Percentiles rank a stretch among this genome's conserved stretches.
These are phyloP conservation scores for Irpex sp. DNA, from an alignment of 1,284 basidiomycete species.

Conservation along the genomic window DNA sequence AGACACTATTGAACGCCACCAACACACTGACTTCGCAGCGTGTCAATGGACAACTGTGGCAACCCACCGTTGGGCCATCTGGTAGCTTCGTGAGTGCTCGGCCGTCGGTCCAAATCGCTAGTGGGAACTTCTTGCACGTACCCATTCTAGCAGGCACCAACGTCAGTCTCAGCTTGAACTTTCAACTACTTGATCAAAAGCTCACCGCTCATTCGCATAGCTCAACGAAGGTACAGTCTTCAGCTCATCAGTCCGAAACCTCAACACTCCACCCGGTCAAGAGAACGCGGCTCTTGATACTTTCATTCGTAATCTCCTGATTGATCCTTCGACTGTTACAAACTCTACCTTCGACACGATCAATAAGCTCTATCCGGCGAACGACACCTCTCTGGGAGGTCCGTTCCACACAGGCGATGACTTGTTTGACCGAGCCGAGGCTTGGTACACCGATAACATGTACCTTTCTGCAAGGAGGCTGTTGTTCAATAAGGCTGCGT, in stretches of 20 bases:
- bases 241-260: conserved; percentile 30
- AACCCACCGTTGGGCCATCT: conserved; percentile 47
- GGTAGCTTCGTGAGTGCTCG: conserved; percentile 46
- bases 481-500: conserved; percentile 42
- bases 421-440: conserved; percentile 46
- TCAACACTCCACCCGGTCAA: conserved; percentile 30
- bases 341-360: conserved; percentile 33
- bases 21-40: conserved; percentile 40
- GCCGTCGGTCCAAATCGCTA: conserved; percentile 41
- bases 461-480: conserved; percentile 43
- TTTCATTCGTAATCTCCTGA: conserved; percentile 41
- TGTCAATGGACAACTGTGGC: conserved; percentile 53
- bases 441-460: conserved; percentile 56
- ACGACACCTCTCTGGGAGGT: conserved; percentile 40
- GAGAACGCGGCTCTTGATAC: conserved; percentile 37
- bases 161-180: conserved; percentile 24
- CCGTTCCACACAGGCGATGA: conserved; percentile 55
- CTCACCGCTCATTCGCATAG: conserved; percentile 21
- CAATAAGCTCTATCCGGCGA: conserved; percentile 38
- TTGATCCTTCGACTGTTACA: conserved; percentile 45
- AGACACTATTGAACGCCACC: conserved; percentile 43
- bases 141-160: conserved; percentile 53
- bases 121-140: conserved; percentile 47
- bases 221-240: conserved; percentile 48
- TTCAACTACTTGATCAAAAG: too few species aligned